A percentile compares a stretch with the other conserved stretches of the same genome.
Evolutionary conservation across 2,329 filamentous ascomycete species (phyloP).

Genomic region (Plectosphaerella sp.): DNA sequence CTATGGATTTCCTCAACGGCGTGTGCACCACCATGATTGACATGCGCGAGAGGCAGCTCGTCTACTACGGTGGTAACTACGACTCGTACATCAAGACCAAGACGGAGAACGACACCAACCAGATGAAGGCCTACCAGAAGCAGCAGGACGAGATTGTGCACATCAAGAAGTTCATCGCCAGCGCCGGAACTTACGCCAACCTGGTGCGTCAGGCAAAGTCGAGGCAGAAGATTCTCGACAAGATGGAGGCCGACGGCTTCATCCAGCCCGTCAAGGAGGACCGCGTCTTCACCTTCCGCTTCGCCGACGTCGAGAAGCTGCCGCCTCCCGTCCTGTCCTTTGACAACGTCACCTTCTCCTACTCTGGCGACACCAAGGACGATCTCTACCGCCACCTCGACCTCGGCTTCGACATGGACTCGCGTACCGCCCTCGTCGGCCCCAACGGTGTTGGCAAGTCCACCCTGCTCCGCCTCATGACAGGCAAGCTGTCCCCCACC

Average conservation of each 20-base stretch:
- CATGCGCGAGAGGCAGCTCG: slow-evolving; percentile 82
- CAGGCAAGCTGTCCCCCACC: slow-evolving; percentile 85
- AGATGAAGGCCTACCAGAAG: slow-evolving; percentile 98
- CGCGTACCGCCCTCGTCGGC: slow-evolving; percentile 90
- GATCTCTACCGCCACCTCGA: slow-evolving; percentile 96
- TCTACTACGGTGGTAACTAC: slow-evolving; percentile 99
- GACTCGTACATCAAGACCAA: slow-evolving; percentile 96
- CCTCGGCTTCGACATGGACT: slow-evolving; percentile 99
- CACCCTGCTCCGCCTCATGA: slow-evolving; percentile 93
- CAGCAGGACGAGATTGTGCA: slow-evolving; percentile 98
- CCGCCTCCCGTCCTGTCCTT: slow-evolving; percentile 94
- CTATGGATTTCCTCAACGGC: slow-evolving; percentile 98
- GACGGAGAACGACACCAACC: slow-evolving; percentile 90
- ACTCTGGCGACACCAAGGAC: slow-evolving; percentile 83
- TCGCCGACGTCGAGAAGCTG: slow-evolving; percentile 98
- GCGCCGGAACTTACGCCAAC: slow-evolving; percentile 99
- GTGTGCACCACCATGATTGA: slow-evolving; percentile 99
- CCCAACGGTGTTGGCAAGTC: slow-evolving; percentile 99
- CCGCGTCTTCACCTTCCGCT: slow-evolving; percentile 93
- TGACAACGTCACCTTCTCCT: slow-evolving; percentile 96
- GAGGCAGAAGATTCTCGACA: slow-evolving; percentile 98
- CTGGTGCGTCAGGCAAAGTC: slow-evolving; percentile 98
- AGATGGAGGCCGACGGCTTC: slow-evolving; percentile 99
- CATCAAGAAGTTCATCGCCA: slow-evolving; percentile 99
- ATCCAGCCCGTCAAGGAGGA: slow-evolving; percentile 87